Percentiles rank a stretch among this genome's conserved stretches.
These are phyloP conservation scores for Leptographium lundbergii DNA, from an alignment of 2,329 filamentous ascomycete genomes.

Conservation along the genomic window DNA sequence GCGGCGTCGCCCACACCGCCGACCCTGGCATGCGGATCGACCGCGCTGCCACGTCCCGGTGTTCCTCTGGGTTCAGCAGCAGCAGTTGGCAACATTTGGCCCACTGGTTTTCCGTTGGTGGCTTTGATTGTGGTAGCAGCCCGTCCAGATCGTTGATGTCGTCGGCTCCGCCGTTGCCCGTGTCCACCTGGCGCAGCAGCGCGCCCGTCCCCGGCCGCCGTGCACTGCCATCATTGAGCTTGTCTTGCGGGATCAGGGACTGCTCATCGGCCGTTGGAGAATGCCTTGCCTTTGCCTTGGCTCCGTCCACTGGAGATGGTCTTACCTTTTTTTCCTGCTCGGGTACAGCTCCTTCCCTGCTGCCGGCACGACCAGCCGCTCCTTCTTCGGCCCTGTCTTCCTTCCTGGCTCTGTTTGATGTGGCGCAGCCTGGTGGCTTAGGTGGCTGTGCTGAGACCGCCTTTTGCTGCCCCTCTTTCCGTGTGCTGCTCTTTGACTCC, in stretches of 20 bases:
- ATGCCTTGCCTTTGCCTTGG: background rate
- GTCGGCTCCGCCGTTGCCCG: background rate
- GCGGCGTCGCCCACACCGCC: slow-evolving; percentile 1
- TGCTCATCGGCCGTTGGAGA: background rate
- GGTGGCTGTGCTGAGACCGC: background rate
- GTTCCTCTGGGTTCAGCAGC: background rate
- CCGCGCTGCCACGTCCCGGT: slow-evolving; percentile 1
- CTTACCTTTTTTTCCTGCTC: background rate
- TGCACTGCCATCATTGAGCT: background rate
- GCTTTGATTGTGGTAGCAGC: background rate
- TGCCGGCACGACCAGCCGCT: background rate
- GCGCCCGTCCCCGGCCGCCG: background rate
- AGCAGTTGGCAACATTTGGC: slow-evolving; percentile 6
- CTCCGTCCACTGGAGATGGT: background rate
- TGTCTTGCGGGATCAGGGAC: background rate
- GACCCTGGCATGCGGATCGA: slow-evolving; percentile 6
- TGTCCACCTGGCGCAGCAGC: background rate
- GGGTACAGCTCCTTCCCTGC: background rate
- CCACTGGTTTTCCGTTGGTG: background rate
- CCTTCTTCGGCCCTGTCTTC: background rate
- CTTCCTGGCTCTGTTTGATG: background rate
- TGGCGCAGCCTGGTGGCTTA: background rate
- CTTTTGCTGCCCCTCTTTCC: background rate
- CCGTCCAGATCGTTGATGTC: background rate
- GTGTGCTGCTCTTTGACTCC: background rate